phyloP scores from a whole-genome alignment of 2,329 filamentous ascomycete genomes.

The Fusarium nelsonii region DNA sequence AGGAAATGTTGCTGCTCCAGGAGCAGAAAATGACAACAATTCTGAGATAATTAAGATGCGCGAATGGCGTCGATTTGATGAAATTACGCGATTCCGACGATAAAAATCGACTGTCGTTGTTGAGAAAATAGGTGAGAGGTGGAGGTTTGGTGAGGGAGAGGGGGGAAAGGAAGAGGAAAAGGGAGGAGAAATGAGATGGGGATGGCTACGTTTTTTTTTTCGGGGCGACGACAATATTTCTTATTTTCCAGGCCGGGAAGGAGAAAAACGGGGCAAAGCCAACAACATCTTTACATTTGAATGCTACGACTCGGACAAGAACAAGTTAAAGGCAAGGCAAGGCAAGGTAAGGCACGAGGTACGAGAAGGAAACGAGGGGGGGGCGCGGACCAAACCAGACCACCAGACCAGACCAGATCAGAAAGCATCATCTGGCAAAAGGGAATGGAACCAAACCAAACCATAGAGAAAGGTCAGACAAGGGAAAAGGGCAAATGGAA shows the following conservation, averaged over 20 bases:
- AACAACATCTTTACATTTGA: slow-evolving; percentile 40
- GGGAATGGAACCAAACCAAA: slow-evolving; percentile 30
- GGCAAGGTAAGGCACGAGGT: slow-evolving; percentile 42
- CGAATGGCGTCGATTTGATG: slow-evolving; percentile 58
- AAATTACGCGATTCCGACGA: slow-evolving; percentile 49
- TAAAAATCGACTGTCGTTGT: slow-evolving; percentile 52
- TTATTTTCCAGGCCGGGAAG: slow-evolving; percentile 57
- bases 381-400: slow-evolving; percentile 33
- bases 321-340: slow-evolving; percentile 35
- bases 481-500: slow-evolving; percentile 8
- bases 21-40: slow-evolving; percentile 53
- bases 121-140: slow-evolving; percentile 52
- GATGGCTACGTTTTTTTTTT: slow-evolving; percentile 66
- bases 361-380: slow-evolving; percentile 41
- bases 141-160: slow-evolving; percentile 44
- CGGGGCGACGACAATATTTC: slow-evolving; percentile 57
- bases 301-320: slow-evolving; percentile 46
- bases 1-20: slow-evolving; percentile 49
- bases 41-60: slow-evolving; percentile 53
- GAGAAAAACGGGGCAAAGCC: slow-evolving; percentile 62
- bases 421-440: slow-evolving; percentile 44
- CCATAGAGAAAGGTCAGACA: slow-evolving; percentile 31
- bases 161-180: slow-evolving; percentile 41
- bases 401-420: slow-evolving; percentile 1
- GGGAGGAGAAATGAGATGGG: slow-evolving; percentile 54